Conservation (phyloP, 1,284 basidiomycete species). For the Ceratobasidium sp. region DNA sequence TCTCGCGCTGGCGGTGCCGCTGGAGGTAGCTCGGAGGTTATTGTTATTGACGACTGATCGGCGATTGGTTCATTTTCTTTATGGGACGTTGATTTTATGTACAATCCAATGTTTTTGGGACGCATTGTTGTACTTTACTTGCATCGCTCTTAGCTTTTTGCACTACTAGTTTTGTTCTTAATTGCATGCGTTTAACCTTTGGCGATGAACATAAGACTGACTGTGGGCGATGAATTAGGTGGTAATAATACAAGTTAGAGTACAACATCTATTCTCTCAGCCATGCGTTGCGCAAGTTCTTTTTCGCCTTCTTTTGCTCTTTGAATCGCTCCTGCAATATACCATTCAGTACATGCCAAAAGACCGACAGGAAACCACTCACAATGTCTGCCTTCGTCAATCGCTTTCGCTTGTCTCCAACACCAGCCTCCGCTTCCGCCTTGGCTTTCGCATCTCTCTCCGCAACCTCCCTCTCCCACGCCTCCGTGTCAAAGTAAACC, state of each 20-base stretch:
- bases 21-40: conserved; percentile 52
- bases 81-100: conserved; percentile 22
- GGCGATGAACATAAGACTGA: not conserved
- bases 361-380: conserved; percentile 52
- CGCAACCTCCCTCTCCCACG: conserved; percentile 80
- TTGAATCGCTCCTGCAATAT: conserved; percentile 80
- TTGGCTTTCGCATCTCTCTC: conserved; percentile 65
- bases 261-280: conserved; percentile 64
- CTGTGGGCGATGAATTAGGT: not conserved
- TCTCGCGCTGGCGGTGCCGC: conserved; percentile 45
- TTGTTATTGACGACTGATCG: conserved; percentile 58
- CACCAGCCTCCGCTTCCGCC: conserved; percentile 65
- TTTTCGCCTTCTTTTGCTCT: conserved; percentile 84
- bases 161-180: conserved; percentile 11
- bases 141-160: not conserved
- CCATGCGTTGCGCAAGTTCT: conserved; percentile 89
- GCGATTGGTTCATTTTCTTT: not conserved
- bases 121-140: conserved; percentile 28
- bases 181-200: conserved; percentile 14
- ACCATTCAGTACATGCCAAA: conserved; percentile 28
- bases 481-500: conserved; percentile 87
- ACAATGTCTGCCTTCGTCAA: conserved; percentile 90
- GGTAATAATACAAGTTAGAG: conserved; percentile 51
- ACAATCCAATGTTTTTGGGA: not conserved
- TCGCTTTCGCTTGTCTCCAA: conserved; percentile 59